Evolutionary conservation across 225 moss, liverwort and hornwort genomes (phyloP).

Genomic region (Ulota crispa): DNA sequence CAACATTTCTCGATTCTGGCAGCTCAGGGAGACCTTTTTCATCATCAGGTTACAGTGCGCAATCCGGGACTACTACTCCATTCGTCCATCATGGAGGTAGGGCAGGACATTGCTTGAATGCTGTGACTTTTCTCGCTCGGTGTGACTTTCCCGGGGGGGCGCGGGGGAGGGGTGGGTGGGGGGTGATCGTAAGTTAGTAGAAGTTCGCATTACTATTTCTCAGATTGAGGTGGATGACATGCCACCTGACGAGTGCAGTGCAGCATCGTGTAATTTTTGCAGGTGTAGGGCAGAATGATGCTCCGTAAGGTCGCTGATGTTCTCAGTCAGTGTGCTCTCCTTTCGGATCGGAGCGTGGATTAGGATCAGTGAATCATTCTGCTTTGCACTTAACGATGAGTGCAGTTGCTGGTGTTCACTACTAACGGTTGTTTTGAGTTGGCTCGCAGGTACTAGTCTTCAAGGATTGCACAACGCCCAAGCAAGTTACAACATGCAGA

Average conservation of each 20-base stretch:
- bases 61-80: slow-evolving; percentile 58
- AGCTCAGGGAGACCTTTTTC: slow-evolving; percentile 71
- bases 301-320: background rate
- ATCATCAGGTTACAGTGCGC: slow-evolving; percentile 64
- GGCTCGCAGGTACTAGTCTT: slow-evolving; percentile 55
- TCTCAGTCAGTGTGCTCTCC: background rate
- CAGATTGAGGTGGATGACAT: background rate
- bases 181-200: background rate
- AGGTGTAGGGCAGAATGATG: background rate
- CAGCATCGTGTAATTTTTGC: background rate
- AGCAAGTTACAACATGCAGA: slow-evolving; percentile 72
- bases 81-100: slow-evolving; percentile 78
- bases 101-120: slow-evolving; percentile 13
- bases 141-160: background rate
- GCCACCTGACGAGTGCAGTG: slow-evolving; percentile 5
- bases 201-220: background rate
- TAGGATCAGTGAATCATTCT: background rate
- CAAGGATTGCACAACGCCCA: slow-evolving; percentile 72
- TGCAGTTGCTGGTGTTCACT: slow-evolving; percentile 4
- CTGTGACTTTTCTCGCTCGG: background rate
- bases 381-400: background rate
- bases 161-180: too few species aligned
- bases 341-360: background rate
- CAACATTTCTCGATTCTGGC: slow-evolving; percentile 77
- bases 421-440: slow-evolving; percentile 12